Conservation (phyloP, 2,329 filamentous ascomycete genomes). For the Waltergamsia citrina region DNA sequence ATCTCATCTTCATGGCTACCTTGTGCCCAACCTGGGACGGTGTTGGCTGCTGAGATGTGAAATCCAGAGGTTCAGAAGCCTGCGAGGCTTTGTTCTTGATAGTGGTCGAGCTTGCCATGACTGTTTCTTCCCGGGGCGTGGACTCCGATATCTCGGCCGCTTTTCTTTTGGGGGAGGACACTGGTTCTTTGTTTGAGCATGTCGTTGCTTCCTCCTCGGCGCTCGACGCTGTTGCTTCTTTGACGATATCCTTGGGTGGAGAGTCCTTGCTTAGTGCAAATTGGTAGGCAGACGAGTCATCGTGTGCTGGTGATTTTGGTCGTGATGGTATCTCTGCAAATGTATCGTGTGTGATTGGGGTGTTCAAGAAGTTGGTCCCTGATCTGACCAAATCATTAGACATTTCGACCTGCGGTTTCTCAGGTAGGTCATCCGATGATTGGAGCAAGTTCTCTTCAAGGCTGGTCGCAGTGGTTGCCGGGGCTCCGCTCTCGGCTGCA, state of each 20-base stretch:
- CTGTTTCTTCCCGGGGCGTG: background rate
- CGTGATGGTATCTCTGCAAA: background rate
- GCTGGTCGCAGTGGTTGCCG: too few species aligned
- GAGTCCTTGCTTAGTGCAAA: constrained; percentile 17
- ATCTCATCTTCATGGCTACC: background rate
- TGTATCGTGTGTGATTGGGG: constrained; percentile 5
- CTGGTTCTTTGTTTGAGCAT: background rate
- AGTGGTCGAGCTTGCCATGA: background rate
- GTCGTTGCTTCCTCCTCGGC: too few species aligned
- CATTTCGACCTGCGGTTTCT: background rate
- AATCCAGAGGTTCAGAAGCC: background rate
- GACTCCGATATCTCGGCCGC: constrained; percentile 14
- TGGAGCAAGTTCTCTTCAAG: too few species aligned
- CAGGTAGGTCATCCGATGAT: background rate
- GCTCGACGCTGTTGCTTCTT: too few species aligned
- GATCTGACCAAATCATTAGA: constrained; percentile 14
- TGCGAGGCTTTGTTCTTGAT: background rate
- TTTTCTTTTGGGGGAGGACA: constrained; percentile 20
- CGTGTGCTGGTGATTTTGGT: constrained; percentile 5
- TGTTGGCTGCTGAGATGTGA: background rate
- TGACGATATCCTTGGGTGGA: too few species aligned
- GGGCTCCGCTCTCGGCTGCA: too few species aligned
- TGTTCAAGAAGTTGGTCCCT: constrained; percentile 22
- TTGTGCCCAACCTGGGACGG: background rate
- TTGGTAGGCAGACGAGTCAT: constrained; percentile 20